Evolutionary conservation across 495 filamentous ascomycete species (phyloP).

Genomic region (Neurospora sp.): DNA sequence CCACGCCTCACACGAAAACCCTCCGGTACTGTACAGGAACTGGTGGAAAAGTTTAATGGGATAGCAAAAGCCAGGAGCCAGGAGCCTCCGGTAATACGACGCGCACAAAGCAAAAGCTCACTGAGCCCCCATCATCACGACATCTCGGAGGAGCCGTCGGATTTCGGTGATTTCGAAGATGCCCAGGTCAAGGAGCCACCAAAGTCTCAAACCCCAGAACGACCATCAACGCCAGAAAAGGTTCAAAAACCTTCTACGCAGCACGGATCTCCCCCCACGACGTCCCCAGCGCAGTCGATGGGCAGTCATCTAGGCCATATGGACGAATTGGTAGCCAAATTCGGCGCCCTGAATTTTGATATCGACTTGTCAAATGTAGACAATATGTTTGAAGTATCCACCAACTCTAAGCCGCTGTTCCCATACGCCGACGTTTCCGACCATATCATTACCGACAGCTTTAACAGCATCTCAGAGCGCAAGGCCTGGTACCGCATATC

Average conservation of each 20-base stretch:
- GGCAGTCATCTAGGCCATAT: background rate
- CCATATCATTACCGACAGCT: slow-evolving; percentile 34
- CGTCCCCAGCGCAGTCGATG: background rate
- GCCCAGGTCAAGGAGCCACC: slow-evolving; percentile 22
- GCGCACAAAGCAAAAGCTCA: slow-evolving; percentile 8
- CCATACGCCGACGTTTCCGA: slow-evolving; percentile 18
- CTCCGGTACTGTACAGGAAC: slow-evolving; percentile 34
- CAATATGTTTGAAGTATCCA: slow-evolving; percentile 28
- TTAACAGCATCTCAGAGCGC: slow-evolving; percentile 41
- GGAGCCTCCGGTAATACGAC: slow-evolving; percentile 13
- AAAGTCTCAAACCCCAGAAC: background rate
- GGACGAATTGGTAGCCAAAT: slow-evolving; percentile 15
- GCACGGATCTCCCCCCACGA: background rate
- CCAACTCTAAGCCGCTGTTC: background rate
- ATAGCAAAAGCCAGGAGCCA: slow-evolving; percentile 27
- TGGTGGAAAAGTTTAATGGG: slow-evolving; percentile 39
- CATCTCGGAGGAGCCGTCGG: slow-evolving; percentile 23
- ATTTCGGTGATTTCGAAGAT: slow-evolving; percentile 46
- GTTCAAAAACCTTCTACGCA: background rate
- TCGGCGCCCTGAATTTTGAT: slow-evolving; percentile 24
- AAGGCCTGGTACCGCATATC: slow-evolving; percentile 56
- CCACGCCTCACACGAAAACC: slow-evolving; percentile 16
- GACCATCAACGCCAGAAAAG: background rate
- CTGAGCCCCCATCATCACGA: slow-evolving; percentile 1
- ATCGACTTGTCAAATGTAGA: slow-evolving; percentile 31